Conservation (phyloP, 352 stramenopile species). For the Salisapilia sapeloensis region DNA sequence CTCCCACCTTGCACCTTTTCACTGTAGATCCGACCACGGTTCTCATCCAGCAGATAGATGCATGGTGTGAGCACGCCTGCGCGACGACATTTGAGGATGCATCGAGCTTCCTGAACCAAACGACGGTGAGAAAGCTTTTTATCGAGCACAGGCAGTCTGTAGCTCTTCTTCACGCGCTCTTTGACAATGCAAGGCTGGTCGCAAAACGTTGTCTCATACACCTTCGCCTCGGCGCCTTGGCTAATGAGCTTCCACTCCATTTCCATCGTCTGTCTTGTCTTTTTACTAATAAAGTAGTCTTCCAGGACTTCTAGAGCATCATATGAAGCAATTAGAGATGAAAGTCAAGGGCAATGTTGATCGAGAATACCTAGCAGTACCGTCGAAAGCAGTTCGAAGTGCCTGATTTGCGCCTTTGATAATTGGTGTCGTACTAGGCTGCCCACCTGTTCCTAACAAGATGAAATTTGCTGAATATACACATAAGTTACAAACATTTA, state of each 20-base stretch:
- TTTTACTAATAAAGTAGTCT: too few species aligned
- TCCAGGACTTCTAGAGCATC: too few species aligned
- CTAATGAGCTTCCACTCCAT: slow-evolving; percentile 48
- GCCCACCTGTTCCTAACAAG: too few species aligned
- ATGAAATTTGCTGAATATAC: too few species aligned
- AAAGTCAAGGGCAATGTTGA: too few species aligned
- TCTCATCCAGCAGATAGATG: slow-evolving; percentile 71
- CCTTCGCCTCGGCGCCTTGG: slow-evolving; percentile 71
- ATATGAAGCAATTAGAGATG: too few species aligned
- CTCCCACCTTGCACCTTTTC: slow-evolving; percentile 54
- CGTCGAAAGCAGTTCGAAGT: too few species aligned
- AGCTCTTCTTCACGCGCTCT: slow-evolving; percentile 71
- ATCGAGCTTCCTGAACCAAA: slow-evolving; percentile 64
- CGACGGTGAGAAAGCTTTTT: slow-evolving; percentile 67
- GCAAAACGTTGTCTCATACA: slow-evolving; percentile 53
- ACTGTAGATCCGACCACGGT: slow-evolving; percentile 41
- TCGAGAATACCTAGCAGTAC: too few species aligned
- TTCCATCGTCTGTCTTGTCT: too few species aligned
- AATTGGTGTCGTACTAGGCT: too few species aligned
- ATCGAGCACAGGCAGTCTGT: slow-evolving; percentile 56
- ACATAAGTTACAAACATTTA: too few species aligned
- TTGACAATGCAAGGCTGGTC: slow-evolving; percentile 62
- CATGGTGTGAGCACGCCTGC: slow-evolving; percentile 46
- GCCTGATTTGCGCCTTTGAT: too few species aligned
- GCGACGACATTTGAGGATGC: slow-evolving; percentile 66